These are phyloP conservation scores for Juglanconis oblonga DNA, from an alignment of 2,329 filamentous ascomycete species.

Conservation along the genomic window DNA sequence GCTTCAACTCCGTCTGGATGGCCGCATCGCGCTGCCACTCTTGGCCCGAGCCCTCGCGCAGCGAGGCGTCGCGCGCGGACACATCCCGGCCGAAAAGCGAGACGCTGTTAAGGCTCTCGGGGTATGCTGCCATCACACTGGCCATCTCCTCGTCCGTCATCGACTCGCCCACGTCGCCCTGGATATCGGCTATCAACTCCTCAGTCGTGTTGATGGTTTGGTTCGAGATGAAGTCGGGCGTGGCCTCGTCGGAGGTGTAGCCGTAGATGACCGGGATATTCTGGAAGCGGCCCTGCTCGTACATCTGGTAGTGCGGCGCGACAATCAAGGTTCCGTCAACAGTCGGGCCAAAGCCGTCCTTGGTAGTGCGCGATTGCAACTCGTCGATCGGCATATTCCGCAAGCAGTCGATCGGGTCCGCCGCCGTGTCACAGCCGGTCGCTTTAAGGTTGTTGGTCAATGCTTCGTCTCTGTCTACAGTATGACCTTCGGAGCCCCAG, in stretches of 20 bases:
- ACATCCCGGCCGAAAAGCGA: conserved; percentile 9
- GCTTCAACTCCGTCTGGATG: conserved; percentile 10
- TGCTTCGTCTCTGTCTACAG: conserved; percentile 1
- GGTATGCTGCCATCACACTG: conserved; percentile 7
- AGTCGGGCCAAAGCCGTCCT: conserved; percentile 7
- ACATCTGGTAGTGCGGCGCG: conserved; percentile 14
- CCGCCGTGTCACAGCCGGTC: conserved; percentile 4
- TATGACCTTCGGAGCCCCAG: conserved; percentile 5
- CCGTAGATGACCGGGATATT: conserved; percentile 13
- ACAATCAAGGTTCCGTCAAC: conserved; percentile 5
- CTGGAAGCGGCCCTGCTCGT: conserved; percentile 13
- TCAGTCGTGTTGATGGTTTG: conserved; percentile 10
- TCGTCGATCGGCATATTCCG: conserved; percentile 12
- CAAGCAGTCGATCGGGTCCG: conserved; percentile 11
- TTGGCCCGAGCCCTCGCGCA: conserved; percentile 5
- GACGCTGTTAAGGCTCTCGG: conserved; percentile 9
- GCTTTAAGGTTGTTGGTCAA: conserved; percentile 6
- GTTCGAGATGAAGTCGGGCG: conserved; percentile 12
- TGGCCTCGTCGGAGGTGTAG: conserved; percentile 10
- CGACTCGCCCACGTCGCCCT: not conserved
- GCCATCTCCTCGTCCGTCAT: conserved; percentile 5
- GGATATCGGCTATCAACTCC: not conserved
- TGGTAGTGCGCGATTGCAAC: conserved; percentile 10
- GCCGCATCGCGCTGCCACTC: conserved; percentile 12
- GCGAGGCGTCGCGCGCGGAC: not conserved